phyloP scores from a whole-genome alignment of 1,284 basidiomycete species.

The Naganishia sp. region DNA sequence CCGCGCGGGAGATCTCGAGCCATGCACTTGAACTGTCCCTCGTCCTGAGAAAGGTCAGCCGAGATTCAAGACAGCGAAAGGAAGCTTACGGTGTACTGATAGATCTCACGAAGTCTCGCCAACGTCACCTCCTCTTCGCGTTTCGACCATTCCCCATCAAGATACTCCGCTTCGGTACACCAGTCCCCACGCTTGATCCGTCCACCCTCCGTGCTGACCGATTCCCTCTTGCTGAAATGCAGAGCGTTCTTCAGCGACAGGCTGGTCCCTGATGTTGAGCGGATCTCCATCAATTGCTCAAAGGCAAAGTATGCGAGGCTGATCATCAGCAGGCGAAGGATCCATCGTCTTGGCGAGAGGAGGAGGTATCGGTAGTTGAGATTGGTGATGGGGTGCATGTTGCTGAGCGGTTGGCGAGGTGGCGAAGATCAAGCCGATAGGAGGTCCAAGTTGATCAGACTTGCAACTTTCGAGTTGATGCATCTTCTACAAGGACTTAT shows the following conservation, averaged over 20 bases:
- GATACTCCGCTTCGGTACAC: slow-evolving; percentile 20
- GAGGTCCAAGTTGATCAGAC: too few species aligned
- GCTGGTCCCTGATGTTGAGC: too few species aligned
- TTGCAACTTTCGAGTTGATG: too few species aligned
- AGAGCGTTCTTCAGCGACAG: not conserved
- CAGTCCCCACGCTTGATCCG: not conserved
- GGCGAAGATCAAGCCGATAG: too few species aligned
- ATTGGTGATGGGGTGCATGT: not conserved
- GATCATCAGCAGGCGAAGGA: too few species aligned
- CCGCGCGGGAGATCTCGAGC: slow-evolving; percentile 9
- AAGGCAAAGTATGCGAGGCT: too few species aligned
- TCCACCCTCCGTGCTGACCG: too few species aligned
- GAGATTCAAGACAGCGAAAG: not conserved
- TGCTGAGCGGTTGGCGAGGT: too few species aligned
- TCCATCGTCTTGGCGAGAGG: too few species aligned
- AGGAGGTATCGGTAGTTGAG: too few species aligned
- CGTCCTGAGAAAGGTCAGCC: not conserved
- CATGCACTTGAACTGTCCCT: slow-evolving; percentile 3
- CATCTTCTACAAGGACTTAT: too few species aligned
- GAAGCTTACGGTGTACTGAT: slow-evolving; percentile 13
- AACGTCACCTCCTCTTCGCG: not conserved
- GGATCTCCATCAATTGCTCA: too few species aligned
- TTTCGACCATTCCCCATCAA: slow-evolving; percentile 18
- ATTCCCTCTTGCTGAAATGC: not conserved
- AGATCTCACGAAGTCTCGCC: slow-evolving; percentile 5